Percentiles rank a stretch among this genome's conserved stretches.
Conservation (phyloP, 768 basidiomycete genomes). For the Obba rivulosa region DNA sequence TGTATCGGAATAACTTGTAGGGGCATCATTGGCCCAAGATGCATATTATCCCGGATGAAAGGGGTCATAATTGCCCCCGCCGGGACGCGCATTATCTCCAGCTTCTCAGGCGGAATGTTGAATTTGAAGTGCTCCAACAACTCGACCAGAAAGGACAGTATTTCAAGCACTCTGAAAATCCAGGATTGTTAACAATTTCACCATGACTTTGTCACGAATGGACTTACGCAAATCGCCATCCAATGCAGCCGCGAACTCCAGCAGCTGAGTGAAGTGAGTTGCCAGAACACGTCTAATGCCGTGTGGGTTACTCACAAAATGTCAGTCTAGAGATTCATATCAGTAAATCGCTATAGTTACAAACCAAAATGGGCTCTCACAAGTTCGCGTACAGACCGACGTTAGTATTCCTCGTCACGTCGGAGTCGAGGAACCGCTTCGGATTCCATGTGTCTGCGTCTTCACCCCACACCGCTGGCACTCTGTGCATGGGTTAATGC, state of each 20-base stretch:
- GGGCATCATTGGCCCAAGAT: slow-evolving; percentile 25
- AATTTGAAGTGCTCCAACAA: slow-evolving; percentile 30
- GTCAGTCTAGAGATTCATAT: too few species aligned
- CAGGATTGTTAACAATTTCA: background rate
- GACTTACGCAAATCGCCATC: slow-evolving; percentile 13
- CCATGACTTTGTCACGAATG: too few species aligned
- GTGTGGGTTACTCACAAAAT: slow-evolving; percentile 3
- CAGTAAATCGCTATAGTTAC: too few species aligned
- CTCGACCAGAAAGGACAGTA: slow-evolving; percentile 26
- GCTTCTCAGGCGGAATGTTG: slow-evolving; percentile 21
- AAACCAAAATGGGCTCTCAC: too few species aligned
- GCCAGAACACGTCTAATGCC: background rate
- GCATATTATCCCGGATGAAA: slow-evolving; percentile 23
- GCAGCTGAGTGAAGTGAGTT: slow-evolving; percentile 4
- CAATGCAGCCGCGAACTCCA: slow-evolving; percentile 10
- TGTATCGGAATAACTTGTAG: slow-evolving; percentile 15
- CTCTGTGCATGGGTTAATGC: slow-evolving; percentile 1
- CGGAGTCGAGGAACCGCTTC: slow-evolving; percentile 12
- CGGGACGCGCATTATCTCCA: slow-evolving; percentile 23
- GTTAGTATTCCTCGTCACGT: slow-evolving; percentile 11
- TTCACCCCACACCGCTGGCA: slow-evolving; percentile 20
- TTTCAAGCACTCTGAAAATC: slow-evolving; percentile 19
- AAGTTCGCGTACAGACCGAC: slow-evolving; percentile 9
- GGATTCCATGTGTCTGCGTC: slow-evolving; percentile 24
- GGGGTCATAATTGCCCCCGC: slow-evolving; percentile 26